Evolutionary conservation across 2,329 filamentous ascomycete species (phyloP).

Genomic region (Phoma sp.): DNA sequence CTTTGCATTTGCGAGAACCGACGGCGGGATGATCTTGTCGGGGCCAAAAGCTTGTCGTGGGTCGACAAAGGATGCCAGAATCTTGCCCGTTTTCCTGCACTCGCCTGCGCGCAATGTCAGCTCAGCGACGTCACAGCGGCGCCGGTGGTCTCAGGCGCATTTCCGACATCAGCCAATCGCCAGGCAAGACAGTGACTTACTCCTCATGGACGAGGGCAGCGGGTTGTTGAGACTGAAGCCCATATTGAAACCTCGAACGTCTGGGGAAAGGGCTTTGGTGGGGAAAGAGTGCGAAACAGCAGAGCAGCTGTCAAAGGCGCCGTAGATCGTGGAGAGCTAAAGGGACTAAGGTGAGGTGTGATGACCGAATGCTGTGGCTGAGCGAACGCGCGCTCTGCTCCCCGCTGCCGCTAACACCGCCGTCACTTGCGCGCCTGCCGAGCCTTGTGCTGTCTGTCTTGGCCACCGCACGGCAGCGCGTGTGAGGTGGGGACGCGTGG

Average conservation of each 20-base stretch:
- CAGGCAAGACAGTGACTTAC: conserved; percentile 45
- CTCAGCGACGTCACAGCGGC: conserved; percentile 43
- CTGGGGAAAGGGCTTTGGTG: background rate
- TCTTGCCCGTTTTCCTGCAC: conserved; percentile 96
- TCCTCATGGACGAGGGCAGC: conserved; percentile 59
- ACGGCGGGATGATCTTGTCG: conserved; percentile 94
- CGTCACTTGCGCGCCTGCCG: conserved; percentile 14
- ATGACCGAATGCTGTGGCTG: conserved; percentile 18
- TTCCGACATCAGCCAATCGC: conserved; percentile 5
- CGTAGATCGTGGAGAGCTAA: background rate
- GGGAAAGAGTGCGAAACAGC: background rate
- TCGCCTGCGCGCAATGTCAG: conserved; percentile 69
- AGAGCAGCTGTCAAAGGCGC: background rate
- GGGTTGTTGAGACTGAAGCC: conserved; percentile 60
- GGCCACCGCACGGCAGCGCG: background rate
- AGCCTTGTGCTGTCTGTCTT: conserved; percentile 9
- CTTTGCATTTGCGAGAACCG: conserved; percentile 88
- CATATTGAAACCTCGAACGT: conserved; percentile 40
- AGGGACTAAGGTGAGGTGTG: background rate
- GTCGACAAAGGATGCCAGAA: conserved; percentile 92
- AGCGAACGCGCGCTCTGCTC: conserved; percentile 10
- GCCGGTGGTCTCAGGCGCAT: background rate
- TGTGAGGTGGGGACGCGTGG: background rate
- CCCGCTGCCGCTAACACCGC: conserved; percentile 8
- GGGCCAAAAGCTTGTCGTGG: conserved; percentile 91